Base-by-base conservation (phyloP, 352 stramenopile species). In the Globisporangium barbulae region DNA sequence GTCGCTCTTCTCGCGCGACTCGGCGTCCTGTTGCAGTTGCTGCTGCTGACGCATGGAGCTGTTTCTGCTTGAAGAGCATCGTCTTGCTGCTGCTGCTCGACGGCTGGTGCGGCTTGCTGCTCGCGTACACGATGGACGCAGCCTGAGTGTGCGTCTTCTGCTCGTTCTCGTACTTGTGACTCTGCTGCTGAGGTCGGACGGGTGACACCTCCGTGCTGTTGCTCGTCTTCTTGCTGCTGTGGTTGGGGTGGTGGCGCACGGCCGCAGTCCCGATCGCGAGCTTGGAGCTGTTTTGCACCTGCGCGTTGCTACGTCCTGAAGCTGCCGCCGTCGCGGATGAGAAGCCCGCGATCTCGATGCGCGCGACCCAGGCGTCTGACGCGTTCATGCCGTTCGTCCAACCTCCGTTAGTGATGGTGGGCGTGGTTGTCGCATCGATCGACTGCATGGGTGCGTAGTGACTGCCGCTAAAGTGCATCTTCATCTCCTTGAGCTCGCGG, bases 291-390 rank as follows among this genome's bases (percentile, higher is more conserved):
- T 31, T 49, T 19, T 35, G 50, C 41, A 62, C 56, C 19, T 62
- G 56, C 3, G 13, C n/a, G 42, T 15, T 54, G 21, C 19, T 44
- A 6, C 39, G 39, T 3, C 22, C 25, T n/a, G 47, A 21, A 41
- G 45, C 25, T 25, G 53, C 50, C 33, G 37, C 37, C 35, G 60
- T 57, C 15, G 35, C 45, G 1, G 67, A 42, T 15, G 67, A 70
- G 30, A 88, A 80, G 1, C 79, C 76, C 2, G 81, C 78, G 64
- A 91, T 88, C 72, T 89, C 78, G 56, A 91, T 65, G 4, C 79
- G 81, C 41, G 70, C 79, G 1, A 68, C 78, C 74, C 74, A 89
- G 9, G 76, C 69, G 22, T 79, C 71, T 2, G 54, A 25, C 21
- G 48, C 19, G 25, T 37, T 52, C 39, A 53, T n/a, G 59, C 37